Evolutionary conservation across 441 rosid genomes (phyloP), one percentile per base, ranked within the genome.

Genomic region (Codiaeum variegatum): DNA sequence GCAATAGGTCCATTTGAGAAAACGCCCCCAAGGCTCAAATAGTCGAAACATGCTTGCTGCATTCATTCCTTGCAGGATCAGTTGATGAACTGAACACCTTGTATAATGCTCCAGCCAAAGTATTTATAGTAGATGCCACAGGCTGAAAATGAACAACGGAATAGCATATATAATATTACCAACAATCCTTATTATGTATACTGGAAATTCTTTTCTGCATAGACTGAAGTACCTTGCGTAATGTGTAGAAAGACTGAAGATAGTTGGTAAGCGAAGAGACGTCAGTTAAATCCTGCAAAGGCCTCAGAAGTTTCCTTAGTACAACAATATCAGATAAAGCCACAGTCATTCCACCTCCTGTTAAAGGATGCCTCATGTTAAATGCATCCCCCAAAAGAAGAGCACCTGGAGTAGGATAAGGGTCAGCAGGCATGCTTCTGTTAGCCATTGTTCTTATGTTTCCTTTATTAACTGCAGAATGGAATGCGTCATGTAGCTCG

Each of bases 331-430:
- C 97, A n/a, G 94, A 88, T 60, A 91, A 78, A 44, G 91, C 94
- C 21, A 89, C 97, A 0, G 97, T 91, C 97, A 89, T 91, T 76
- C 97, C 97, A 74, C 97, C 97, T n/a, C 97, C 94, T 0, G 97
- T 91, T 73, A 89, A 71, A 9, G 97, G 94, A 80, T 90, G 97
- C 18, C 97, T 89, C 94, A 91, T 89, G 85, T 91, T 91, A 66
- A 91, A 88, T 72, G 94, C 91, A 67, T 89, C 92, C n/a, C n/a
- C n/a, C n/a, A n/a, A n/a, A n/a, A n/a, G n/a, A n/a, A n/a, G n/a
- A n/a, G 4, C 36, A 34, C 94, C 94, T 0, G 94, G 89, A 10
- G 88, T 91, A 0, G 90, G 90, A 63, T 85, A 69, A 16, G 90
- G 88, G 73, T 76, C 73, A 46, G 92, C 88, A 89, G 93, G 36